phyloP scores from a whole-genome alignment of 1,284 basidiomycete species.

The Microbotryum violaceum region DNA sequence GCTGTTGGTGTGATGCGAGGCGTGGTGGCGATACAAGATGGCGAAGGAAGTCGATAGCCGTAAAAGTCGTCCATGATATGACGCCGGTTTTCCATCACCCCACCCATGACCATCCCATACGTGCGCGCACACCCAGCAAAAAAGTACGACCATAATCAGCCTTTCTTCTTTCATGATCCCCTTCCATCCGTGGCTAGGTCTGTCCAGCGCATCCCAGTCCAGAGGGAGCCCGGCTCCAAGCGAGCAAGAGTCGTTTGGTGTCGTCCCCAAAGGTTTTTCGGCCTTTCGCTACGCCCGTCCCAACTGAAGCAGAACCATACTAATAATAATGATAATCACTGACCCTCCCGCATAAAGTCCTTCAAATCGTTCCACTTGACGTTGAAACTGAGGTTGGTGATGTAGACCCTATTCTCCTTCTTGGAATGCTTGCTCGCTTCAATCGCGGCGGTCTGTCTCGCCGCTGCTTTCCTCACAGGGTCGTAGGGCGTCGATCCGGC shows the following conservation, averaged over 20 bases:
- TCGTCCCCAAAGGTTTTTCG: slow-evolving; percentile 8
- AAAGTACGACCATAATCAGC: neutral
- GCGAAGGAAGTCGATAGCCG: neutral
- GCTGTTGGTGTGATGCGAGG: slow-evolving; percentile 16
- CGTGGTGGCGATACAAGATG: slow-evolving; percentile 3
- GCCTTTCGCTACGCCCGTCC: slow-evolving; percentile 43
- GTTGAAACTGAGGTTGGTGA: slow-evolving; percentile 95
- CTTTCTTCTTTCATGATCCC: neutral
- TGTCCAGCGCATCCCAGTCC: too few species aligned
- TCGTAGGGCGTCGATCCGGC: slow-evolving; percentile 10
- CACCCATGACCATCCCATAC: neutral
- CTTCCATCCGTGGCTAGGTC: too few species aligned
- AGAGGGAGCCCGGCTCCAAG: too few species aligned
- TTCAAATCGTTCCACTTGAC: slow-evolving; percentile 95
- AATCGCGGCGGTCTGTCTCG: slow-evolving; percentile 33
- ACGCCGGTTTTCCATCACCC: neutral
- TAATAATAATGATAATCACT: slow-evolving; percentile 47
- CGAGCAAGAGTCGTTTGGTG: too few species aligned
- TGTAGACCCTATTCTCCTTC: slow-evolving; percentile 95
- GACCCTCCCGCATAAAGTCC: slow-evolving; percentile 98
- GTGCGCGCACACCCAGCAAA: too few species aligned
- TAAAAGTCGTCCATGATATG: neutral
- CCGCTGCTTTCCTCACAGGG: slow-evolving; percentile 24
- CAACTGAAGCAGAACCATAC: slow-evolving; percentile 45
- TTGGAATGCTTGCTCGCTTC: slow-evolving; percentile 74